Percentiles rank a stretch among this genome's conserved stretches.
Evolutionary conservation across 2,329 filamentous ascomycete species (phyloP).

Genomic region (Plenodomus lindquistii): DNA sequence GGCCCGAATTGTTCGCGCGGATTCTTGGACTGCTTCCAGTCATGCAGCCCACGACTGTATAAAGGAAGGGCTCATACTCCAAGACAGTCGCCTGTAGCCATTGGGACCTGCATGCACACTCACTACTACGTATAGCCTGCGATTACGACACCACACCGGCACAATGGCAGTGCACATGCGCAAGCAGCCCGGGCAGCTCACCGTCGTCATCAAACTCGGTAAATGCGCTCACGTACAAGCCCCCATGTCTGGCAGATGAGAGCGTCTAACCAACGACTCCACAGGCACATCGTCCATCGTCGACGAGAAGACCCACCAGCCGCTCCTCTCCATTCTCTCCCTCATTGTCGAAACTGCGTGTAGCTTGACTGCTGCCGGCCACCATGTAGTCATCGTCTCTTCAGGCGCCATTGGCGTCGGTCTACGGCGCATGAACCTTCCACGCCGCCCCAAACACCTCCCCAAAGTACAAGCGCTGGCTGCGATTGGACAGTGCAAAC

Average conservation of each 20-base stretch:
- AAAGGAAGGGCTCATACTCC: constrained; percentile 1
- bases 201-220: constrained; percentile 88
- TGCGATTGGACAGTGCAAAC: constrained; percentile 91
- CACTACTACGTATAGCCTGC: not conserved
- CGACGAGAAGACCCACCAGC: constrained; percentile 92
- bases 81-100: not conserved
- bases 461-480: constrained; percentile 90
- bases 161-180: constrained; percentile 47
- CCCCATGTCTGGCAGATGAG: constrained; percentile 19
- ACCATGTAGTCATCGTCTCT: constrained; percentile 93
- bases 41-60: constrained; percentile 13
- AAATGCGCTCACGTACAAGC: constrained; percentile 39
- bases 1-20: constrained; percentile 18
- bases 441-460: constrained; percentile 85
- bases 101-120: constrained; percentile 3
- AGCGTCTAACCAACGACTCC: constrained; percentile 33
- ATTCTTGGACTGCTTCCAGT: constrained; percentile 19
- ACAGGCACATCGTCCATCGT: constrained; percentile 98
- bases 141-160: not conserved
- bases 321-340: constrained; percentile 85
- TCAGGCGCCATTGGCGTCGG: constrained; percentile 97
- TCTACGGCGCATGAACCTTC: constrained; percentile 84
- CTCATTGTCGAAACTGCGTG: constrained; percentile 94
- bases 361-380: constrained; percentile 83
- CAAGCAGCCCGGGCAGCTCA: constrained; percentile 62